Percentiles rank a stretch among this genome's conserved stretches.
These are phyloP conservation scores for Clonostachys chloroleuca DNA, from an alignment of 2,329 filamentous ascomycete species.

Conservation along the genomic window DNA sequence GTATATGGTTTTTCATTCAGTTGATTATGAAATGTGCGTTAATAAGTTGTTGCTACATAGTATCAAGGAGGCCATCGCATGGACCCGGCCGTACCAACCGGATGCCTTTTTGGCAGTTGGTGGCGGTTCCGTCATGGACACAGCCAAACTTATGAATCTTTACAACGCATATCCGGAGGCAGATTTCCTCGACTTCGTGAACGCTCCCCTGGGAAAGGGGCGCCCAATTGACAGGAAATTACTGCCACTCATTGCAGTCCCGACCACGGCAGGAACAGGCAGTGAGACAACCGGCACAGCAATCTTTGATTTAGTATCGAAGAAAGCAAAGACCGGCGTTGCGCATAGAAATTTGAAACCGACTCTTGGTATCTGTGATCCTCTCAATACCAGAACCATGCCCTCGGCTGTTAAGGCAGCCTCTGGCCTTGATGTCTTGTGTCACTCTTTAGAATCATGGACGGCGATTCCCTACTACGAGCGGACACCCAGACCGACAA, in stretches of 20 bases:
- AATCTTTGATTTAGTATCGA: slow-evolving; percentile 91
- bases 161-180: slow-evolving; percentile 89
- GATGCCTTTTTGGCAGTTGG: slow-evolving; percentile 94
- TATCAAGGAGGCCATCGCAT: slow-evolving; percentile 84
- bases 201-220: slow-evolving; percentile 71
- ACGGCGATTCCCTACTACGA: slow-evolving; percentile 94
- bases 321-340: slow-evolving; percentile 91
- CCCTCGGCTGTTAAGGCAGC: slow-evolving; percentile 87
- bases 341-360: slow-evolving; percentile 95
- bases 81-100: slow-evolving; percentile 72
- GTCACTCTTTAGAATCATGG: slow-evolving; percentile 94
- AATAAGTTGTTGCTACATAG: slow-evolving; percentile 32
- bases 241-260: slow-evolving; percentile 68
- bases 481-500: slow-evolving; percentile 75
- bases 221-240: slow-evolving; percentile 62
- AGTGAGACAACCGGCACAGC: slow-evolving; percentile 97
- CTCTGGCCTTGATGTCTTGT: slow-evolving; percentile 91
- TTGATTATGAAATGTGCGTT: not conserved
- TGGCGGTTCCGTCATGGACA: slow-evolving; percentile 90
- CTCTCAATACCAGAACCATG: slow-evolving; percentile 94
- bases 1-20: slow-evolving; percentile 21
- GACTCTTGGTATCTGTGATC: slow-evolving; percentile 79
- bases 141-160: slow-evolving; percentile 97
- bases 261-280: slow-evolving; percentile 74
- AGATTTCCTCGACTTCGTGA: slow-evolving; percentile 96